Base-by-base conservation (phyloP, 495 filamentous ascomycete genomes). In the Trypethelium eluteriae region DNA sequence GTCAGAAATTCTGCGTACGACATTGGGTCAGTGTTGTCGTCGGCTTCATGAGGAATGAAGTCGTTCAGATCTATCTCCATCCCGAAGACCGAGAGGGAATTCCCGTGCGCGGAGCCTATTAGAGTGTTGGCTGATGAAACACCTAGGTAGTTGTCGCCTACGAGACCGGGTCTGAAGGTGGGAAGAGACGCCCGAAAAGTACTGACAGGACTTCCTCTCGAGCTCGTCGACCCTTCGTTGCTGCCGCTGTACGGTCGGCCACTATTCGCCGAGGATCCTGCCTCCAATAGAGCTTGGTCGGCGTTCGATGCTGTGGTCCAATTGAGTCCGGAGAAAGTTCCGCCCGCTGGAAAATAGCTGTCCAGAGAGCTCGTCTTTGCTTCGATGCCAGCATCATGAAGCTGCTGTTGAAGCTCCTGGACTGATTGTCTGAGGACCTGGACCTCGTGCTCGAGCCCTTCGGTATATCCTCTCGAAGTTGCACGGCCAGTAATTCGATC, bases 401-500 rank as follows among this genome's bases (percentile, higher is more conserved):
- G 61, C 57, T 78, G 76, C 41, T 70, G 63, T 66, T 77, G 70
- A 34, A 77, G 73, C 46, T 76, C 72, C n/a, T 63, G 57, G 16
- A 77, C 56, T 11, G 75, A 68, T 41, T 70, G 64, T 50, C 70
- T 68, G 39, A 79, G 68, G 50, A 49, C 68, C 44, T 39, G 50
- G 64, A 73, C 74, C 67, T 89, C 75, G 81, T 83, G 78, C 72
- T 89, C 85, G 65, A 89, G 76, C 12, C 64, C 69, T 46, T 79
- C 77, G 11, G 71, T 72, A 70, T 91, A 88, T 9, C 92, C 91
- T 64, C 92, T 84, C n/a, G 83, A 82, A 38, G 85, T 85, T 14
- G 92, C 89, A 65, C 89, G 86, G 36, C 89, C 89, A n/a, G 90
- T 93, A 69, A 94, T 91, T 38, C 89, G 85, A 75, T 96, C 92